Evolutionary conservation across 2,329 filamentous ascomycete species (phyloP), one percentile per base, ranked within the genome.

Genomic region (Colletotrichum higginsianum): DNA sequence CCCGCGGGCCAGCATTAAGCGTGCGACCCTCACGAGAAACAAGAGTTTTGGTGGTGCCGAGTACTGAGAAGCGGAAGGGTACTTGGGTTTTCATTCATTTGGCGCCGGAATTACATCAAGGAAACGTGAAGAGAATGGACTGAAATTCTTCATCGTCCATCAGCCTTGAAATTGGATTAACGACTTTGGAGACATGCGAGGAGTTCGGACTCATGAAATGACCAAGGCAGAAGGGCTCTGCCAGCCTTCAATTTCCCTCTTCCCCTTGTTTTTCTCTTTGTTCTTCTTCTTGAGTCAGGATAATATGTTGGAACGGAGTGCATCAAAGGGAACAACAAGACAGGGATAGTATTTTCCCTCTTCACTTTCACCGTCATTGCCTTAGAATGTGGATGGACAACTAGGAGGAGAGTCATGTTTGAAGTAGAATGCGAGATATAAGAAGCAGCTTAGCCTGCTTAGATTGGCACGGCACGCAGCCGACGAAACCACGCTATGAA

Each of bases 11-110:
- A 87, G 84, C 67, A 78, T 84, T 72, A 83, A 86, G 63, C 80
- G 83, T 65, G 86, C 86, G 13, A 82, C 82, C 7, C 73, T 86
- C 67, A 86, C 84, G 35, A 83, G 86, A 75, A 86, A 82, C 75
- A 83, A 83, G 78, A 88, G 86, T 74, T 87, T 86, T 67, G 82
- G 85, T 16, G 85, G 86, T 2, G 79, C 82, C 26, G 86, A 88
- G 77, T 86, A 86, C 72, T 85, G 76, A 76, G 13, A 42, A 23
- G 30, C 6, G 16, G 30, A 35, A 35, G 30, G 30, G 50, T 52
- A 35, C 62, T 61, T 49, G 38, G n/a, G 16, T 18, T 49, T 60
- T 63, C 69, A 64, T 58, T 71, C 69, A n/a, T 64, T 69, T 64
- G 69, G 65, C 65, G 69, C 69, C 61, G 21, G 60, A 47, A 40